Percentiles rank a stretch among this genome's conserved stretches.
These are phyloP conservation scores for Psilocybe azurescens DNA, from an alignment of 768 basidiomycete genomes.

Conservation along the genomic window DNA sequence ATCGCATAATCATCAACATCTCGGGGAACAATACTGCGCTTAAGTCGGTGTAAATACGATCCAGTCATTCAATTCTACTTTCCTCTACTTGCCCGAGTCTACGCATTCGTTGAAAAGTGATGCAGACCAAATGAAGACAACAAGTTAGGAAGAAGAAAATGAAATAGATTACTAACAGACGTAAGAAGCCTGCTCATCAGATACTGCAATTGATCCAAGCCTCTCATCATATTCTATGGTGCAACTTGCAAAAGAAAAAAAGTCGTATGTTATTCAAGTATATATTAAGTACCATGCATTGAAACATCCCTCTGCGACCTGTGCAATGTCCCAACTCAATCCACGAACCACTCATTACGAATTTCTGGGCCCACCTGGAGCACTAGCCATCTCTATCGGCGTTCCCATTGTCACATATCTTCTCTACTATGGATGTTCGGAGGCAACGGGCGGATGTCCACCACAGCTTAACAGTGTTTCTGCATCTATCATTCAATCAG, in stretches of 20 bases:
- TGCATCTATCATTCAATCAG: conserved; percentile 47
- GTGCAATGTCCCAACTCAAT: conserved; percentile 46
- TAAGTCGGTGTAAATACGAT: too few relatives aligned
- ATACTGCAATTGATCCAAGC: too few relatives aligned
- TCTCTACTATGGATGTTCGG: conserved; percentile 81
- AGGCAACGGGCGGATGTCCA: conserved; percentile 71
- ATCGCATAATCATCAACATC: too few relatives aligned
- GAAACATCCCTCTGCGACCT: background rate
- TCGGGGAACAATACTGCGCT: too few relatives aligned
- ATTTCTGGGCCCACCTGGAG: conserved; percentile 84
- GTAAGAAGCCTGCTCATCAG: too few relatives aligned
- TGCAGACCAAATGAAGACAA: too few relatives aligned
- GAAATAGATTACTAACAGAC: too few relatives aligned
- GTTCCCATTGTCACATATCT: conserved; percentile 77
- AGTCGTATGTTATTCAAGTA: background rate
- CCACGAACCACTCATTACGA: conserved; percentile 78
- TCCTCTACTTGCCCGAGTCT: too few relatives aligned
- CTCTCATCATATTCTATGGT: background rate
- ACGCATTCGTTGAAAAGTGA: too few relatives aligned
- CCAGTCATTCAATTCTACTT: too few relatives aligned
- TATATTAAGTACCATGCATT: background rate
- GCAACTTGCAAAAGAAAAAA: background rate
- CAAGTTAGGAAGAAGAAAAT: too few relatives aligned
- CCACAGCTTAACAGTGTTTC: conserved; percentile 52
- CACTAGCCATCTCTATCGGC: conserved; percentile 67